A percentile compares a stretch with the other conserved stretches of the same genome.
These are phyloP conservation scores for Falciphora oryzae DNA, from an alignment of 2,329 filamentous ascomycete genomes.

Conservation along the genomic window DNA sequence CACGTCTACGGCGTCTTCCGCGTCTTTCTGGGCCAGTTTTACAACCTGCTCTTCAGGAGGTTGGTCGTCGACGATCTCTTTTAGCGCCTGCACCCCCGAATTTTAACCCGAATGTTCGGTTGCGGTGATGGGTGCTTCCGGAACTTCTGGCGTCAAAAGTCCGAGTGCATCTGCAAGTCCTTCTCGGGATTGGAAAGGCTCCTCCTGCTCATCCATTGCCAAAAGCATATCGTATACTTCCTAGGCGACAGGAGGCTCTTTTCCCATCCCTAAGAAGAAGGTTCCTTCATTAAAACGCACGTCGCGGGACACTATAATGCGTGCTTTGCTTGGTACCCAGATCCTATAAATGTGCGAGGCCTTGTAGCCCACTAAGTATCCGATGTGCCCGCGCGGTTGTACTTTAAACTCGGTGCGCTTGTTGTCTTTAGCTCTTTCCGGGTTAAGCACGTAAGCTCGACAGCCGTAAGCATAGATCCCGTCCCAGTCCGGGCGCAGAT, in stretches of 20 bases:
- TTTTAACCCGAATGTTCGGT: too few species aligned
- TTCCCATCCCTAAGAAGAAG: background rate
- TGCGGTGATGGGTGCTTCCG: background rate
- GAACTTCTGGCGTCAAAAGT: background rate
- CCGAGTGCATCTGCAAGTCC: background rate
- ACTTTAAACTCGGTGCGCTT: background rate
- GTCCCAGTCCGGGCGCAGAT: background rate
- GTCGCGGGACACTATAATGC: background rate
- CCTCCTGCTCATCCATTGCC: background rate
- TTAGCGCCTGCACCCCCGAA: too few species aligned
- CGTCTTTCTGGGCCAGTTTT: too few species aligned
- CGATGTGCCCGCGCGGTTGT: background rate
- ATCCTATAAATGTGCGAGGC: background rate
- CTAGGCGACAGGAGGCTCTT: background rate
- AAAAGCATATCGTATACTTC: too few species aligned
- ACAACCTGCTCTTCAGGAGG: too few species aligned
- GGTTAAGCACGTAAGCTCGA: background rate
- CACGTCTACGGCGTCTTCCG: too few species aligned
- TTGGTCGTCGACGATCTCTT: too few species aligned
- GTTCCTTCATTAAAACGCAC: background rate
- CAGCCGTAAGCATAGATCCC: background rate
- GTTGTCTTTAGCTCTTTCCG: background rate
- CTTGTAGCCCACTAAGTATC: background rate
- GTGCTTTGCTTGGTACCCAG: too few species aligned
- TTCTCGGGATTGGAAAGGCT: background rate